A percentile compares a stretch with the other conserved stretches of the same genome.
These are phyloP conservation scores for Dendrobium nobile DNA, from an alignment of 106 monocot genomes.

Conservation along the genomic window DNA sequence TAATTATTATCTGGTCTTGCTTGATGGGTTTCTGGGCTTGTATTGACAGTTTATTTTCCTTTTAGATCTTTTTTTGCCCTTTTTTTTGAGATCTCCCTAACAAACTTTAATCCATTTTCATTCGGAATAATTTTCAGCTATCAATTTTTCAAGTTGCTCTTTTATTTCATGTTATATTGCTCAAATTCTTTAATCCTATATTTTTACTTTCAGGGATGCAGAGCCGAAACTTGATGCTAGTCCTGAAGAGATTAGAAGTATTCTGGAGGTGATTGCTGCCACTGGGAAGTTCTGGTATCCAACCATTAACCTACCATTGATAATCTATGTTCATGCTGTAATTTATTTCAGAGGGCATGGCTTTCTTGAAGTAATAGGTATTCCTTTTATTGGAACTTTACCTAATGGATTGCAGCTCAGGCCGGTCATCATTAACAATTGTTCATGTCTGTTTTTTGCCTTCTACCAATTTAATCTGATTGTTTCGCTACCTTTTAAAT, in stretches of 20 bases:
- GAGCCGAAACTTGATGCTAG: constrained; percentile 40
- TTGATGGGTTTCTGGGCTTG: neutral
- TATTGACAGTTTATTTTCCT: neutral
- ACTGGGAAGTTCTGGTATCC: constrained; percentile 92
- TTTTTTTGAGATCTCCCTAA: neutral
- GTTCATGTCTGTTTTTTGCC: neutral
- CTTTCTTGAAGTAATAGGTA: neutral
- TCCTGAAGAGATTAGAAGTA: constrained; percentile 46
- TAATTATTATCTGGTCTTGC: neutral
- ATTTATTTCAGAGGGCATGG: neutral
- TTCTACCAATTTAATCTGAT: neutral
- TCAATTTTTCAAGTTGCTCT: neutral
- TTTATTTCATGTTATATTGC: neutral
- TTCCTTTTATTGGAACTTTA: neutral
- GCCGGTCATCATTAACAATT: neutral
- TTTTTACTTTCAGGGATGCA: constrained; percentile 17
- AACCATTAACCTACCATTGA: neutral
- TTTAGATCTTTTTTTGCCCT: neutral
- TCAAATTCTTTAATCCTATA: neutral
- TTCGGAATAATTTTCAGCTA: neutral
- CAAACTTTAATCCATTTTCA: neutral
- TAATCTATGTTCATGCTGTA: neutral
- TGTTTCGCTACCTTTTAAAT: neutral
- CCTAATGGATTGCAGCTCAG: neutral
- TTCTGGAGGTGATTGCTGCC: constrained; percentile 76